phyloP scores from a whole-genome alignment of 2,329 filamentous ascomycete species.

The Fusarium sublunatum region DNA sequence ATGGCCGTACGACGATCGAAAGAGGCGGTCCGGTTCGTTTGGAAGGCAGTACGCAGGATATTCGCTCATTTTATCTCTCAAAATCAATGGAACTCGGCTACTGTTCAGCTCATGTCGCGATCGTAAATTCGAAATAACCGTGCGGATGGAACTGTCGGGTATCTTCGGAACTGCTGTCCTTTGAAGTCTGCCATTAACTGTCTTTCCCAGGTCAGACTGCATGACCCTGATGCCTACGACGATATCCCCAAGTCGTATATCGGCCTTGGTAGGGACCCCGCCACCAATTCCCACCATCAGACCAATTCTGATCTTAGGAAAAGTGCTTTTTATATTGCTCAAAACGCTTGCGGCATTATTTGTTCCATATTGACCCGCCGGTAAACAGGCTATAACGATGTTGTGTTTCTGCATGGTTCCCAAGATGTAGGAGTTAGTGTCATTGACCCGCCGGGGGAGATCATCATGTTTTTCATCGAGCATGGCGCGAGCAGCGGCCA shows the following conservation, averaged over 20 bases:
- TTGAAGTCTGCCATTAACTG: conserved; percentile 10
- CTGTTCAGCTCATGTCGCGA: no score
- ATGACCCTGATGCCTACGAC: conserved; percentile 44
- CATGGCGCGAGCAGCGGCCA: conserved; percentile 42
- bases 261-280: conserved; percentile 19
- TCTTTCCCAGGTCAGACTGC: conserved; percentile 45
- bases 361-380: conserved; percentile 16
- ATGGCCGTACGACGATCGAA: no score
- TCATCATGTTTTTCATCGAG: conserved; percentile 42
- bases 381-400: conserved; percentile 45
- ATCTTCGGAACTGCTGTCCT: no score
- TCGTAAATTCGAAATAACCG: no score
- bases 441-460: conserved; percentile 13
- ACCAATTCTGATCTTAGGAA: conserved; percentile 39
- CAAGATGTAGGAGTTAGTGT: conserved; percentile 37
- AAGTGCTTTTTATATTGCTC: conserved; percentile 54
- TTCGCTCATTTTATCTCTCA: no score
- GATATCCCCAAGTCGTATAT: conserved; percentile 44
- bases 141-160: no score
- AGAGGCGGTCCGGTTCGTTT: no score
- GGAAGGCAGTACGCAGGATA: no score
- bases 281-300: conserved; percentile 47
- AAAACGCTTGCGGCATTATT: conserved; percentile 36
- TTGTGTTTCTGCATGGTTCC: conserved; percentile 39
- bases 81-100: no score